Conservation (phyloP, 305 asterid species). For the Solanum hybrid region DNA sequence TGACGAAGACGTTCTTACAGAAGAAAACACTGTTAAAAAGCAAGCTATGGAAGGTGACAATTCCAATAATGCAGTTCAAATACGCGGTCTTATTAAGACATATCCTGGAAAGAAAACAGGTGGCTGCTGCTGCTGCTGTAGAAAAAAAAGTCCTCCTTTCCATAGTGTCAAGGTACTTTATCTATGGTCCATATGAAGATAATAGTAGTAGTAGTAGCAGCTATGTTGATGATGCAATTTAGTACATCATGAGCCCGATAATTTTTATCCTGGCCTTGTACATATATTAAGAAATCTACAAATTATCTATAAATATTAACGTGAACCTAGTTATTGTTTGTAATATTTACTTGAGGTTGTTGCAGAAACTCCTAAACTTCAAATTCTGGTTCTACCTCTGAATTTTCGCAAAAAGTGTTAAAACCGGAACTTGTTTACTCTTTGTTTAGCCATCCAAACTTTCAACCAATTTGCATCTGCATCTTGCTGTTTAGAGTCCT, state of each 20-base stretch:
- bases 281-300: neutral
- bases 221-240: neutral
- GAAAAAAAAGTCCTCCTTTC: slow-evolving; percentile 51
- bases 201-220: neutral
- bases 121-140: slow-evolving; percentile 57
- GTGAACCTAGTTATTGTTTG: neutral
- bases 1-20: slow-evolving; percentile 71
- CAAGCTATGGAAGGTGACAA: slow-evolving; percentile 40
- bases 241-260: neutral
- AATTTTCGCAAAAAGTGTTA: neutral
- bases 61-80: slow-evolving; percentile 48
- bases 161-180: slow-evolving; percentile 76
- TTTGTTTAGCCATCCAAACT: neutral
- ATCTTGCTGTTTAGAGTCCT: neutral
- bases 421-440: neutral
- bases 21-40: slow-evolving; percentile 51
- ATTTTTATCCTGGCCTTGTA: neutral
- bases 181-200: neutral
- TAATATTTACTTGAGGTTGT: neutral
- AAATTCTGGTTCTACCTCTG: neutral
- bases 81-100: slow-evolving; percentile 60
- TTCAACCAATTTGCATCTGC: neutral
- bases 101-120: slow-evolving; percentile 52
- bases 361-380: neutral
- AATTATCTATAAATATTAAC: neutral